Evolutionary conservation across 768 basidiomycete genomes (phyloP).

Genomic region (Pholiota microspora): DNA sequence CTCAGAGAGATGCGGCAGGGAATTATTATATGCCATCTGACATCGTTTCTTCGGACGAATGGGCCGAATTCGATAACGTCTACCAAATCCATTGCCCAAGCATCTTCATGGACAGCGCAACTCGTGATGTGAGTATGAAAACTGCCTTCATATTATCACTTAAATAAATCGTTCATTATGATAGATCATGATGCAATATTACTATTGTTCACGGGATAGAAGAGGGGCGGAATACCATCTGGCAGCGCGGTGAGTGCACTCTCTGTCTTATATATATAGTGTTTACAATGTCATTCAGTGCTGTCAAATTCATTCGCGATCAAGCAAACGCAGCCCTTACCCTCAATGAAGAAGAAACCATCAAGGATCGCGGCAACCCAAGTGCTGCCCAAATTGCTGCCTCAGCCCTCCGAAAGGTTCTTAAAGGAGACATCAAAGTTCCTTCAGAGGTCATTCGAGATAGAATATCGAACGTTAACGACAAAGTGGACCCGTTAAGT

Average conservation of each 20-base stretch:
- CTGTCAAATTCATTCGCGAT: conserved; percentile 85
- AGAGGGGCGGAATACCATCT: conserved; percentile 85
- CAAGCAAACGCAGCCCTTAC: conserved; percentile 57
- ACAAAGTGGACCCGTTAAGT: conserved; percentile 53
- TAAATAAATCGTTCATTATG: conserved; percentile 8
- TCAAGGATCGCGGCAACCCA: conserved; percentile 29
- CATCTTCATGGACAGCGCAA: conserved; percentile 71
- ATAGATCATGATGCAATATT: conserved; percentile 86
- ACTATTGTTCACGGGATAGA: conserved; percentile 74
- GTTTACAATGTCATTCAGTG: conserved; percentile 37
- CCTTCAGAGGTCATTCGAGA: conserved; percentile 37
- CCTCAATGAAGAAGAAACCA: conserved; percentile 23
- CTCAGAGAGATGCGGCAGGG: conserved; percentile 31
- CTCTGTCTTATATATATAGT: conserved; percentile 1
- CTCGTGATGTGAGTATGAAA: conserved; percentile 65
- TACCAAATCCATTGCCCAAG: conserved; percentile 89
- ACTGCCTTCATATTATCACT: conserved; percentile 6
- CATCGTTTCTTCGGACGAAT: conserved; percentile 64
- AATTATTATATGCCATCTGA: conserved; percentile 69
- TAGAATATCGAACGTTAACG: conserved; percentile 27
- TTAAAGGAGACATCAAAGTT: conserved; percentile 49
- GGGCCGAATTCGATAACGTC: conserved; percentile 85
- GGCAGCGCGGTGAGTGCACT: conserved; percentile 65
- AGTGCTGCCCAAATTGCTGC: conserved; percentile 67
- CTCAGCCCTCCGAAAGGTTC: conserved; percentile 60